Conservation (phyloP, 106 monocot species). For the Phalaenopsis aphrodite region DNA sequence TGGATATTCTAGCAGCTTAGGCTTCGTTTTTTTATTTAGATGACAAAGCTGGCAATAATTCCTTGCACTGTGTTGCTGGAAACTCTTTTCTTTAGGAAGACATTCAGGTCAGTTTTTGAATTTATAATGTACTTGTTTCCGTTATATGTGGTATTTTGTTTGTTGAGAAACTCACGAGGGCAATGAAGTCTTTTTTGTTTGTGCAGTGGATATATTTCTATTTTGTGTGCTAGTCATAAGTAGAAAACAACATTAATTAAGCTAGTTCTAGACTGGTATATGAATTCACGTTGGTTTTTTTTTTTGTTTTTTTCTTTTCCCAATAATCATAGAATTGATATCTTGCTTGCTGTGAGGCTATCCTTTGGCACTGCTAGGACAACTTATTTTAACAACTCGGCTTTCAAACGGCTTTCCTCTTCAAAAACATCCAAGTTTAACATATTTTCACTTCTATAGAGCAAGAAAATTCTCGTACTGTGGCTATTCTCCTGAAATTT, state of each 20-base stretch:
- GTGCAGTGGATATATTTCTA: neutral
- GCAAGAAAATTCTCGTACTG: neutral
- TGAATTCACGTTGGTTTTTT: neutral
- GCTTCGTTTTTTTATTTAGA: slow-evolving; percentile 28
- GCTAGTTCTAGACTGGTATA: neutral
- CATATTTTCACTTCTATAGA: neutral
- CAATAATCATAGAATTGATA: neutral
- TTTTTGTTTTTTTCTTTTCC: neutral
- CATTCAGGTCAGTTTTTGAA: slow-evolving; percentile 39
- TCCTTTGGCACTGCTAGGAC: neutral
- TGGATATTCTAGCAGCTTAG: neutral
- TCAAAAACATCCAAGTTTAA: neutral
- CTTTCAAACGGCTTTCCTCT: neutral
- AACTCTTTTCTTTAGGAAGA: slow-evolving; percentile 66
- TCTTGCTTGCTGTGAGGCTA: neutral
- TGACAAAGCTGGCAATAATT: slow-evolving; percentile 79
- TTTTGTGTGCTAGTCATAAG: neutral
- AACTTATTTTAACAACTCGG: neutral
- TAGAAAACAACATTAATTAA: neutral
- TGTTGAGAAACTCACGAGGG: neutral
- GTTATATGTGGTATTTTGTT: neutral
- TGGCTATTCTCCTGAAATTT: neutral
- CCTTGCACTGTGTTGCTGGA: slow-evolving; percentile 68
- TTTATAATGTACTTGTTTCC: neutral
- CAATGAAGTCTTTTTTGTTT: neutral